phyloP scores from a whole-genome alignment of 805 yeast species.

The Ogataea trehalophila region DNA sequence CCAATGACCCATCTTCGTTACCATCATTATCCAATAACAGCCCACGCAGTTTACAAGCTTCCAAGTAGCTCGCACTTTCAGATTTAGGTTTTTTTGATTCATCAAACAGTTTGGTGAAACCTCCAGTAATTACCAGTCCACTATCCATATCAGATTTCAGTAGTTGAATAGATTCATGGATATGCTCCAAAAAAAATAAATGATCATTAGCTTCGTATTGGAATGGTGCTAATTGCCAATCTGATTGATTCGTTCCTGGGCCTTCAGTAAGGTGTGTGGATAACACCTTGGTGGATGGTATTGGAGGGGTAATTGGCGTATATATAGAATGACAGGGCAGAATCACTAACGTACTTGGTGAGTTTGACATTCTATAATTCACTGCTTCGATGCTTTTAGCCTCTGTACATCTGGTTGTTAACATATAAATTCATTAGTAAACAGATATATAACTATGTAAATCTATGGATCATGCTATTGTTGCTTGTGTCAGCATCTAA shows the following conservation, averaged over 20 bases:
- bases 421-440: too few relatives aligned
- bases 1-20: slow-evolving; percentile 2
- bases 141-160: slow-evolving; percentile 24
- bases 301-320: not conserved
- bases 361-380: not conserved
- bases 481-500: too few relatives aligned
- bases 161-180: slow-evolving; percentile 38
- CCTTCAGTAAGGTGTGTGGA: slow-evolving; percentile 19
- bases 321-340: slow-evolving; percentile 42
- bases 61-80: slow-evolving; percentile 55
- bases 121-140: slow-evolving; percentile 42
- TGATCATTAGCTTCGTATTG: slow-evolving; percentile 71
- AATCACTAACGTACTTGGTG: slow-evolving; percentile 31
- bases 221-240: slow-evolving; percentile 67
- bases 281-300: not conserved
- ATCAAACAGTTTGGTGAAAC: slow-evolving; percentile 51
- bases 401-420: too few relatives aligned
- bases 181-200: slow-evolving; percentile 57
- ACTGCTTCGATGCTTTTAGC: not conserved
- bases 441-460: too few relatives aligned
- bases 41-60: slow-evolving; percentile 37
- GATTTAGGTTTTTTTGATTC: slow-evolving; percentile 41
- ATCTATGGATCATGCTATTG: too few relatives aligned
- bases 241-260: slow-evolving; percentile 42
- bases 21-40: slow-evolving; percentile 1